phyloP scores from a whole-genome alignment of 441 rosid species.

The Pelargonium citronellum region DNA sequence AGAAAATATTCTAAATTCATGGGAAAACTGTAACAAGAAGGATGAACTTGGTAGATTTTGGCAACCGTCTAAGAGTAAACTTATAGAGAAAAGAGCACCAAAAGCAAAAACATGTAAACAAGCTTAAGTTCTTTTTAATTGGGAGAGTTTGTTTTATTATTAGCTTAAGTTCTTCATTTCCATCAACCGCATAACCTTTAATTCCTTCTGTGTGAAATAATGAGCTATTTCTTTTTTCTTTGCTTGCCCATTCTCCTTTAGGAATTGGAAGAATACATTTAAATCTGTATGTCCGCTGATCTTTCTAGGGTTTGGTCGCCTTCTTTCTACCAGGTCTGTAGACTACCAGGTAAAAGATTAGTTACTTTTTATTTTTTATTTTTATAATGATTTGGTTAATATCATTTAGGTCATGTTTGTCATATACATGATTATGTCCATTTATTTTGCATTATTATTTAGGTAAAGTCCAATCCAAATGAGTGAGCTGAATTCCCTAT shows the following conservation, averaged over 20 bases:
- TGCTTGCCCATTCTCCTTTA: slow-evolving; percentile 22
- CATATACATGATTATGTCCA: too few relatives aligned
- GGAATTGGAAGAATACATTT: slow-evolving; percentile 55
- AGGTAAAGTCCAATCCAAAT: not conserved
- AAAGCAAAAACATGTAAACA: not conserved
- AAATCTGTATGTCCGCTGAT: slow-evolving; percentile 57
- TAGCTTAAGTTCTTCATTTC: slow-evolving; percentile 7
- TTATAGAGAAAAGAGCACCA: not conserved
- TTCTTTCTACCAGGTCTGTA: slow-evolving; percentile 56
- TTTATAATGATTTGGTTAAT: not conserved
- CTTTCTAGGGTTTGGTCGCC: slow-evolving; percentile 64
- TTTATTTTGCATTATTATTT: not conserved
- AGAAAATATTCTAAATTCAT: not conserved
- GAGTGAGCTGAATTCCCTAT: not conserved
- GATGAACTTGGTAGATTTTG: not conserved
- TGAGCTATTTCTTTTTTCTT: not conserved
- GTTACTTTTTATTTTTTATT: slow-evolving; percentile 8
- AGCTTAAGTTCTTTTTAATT: not conserved
- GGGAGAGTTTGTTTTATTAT: not conserved
- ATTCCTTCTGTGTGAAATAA: not conserved
- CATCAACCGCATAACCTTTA: not conserved
- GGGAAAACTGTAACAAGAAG: not conserved
- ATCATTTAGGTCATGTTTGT: not conserved
- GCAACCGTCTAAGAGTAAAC: not conserved
- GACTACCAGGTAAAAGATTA: slow-evolving; percentile 67